Evolutionary conservation across 1,284 basidiomycete species (phyloP).

Genomic region (Takashimella koratensis): DNA sequence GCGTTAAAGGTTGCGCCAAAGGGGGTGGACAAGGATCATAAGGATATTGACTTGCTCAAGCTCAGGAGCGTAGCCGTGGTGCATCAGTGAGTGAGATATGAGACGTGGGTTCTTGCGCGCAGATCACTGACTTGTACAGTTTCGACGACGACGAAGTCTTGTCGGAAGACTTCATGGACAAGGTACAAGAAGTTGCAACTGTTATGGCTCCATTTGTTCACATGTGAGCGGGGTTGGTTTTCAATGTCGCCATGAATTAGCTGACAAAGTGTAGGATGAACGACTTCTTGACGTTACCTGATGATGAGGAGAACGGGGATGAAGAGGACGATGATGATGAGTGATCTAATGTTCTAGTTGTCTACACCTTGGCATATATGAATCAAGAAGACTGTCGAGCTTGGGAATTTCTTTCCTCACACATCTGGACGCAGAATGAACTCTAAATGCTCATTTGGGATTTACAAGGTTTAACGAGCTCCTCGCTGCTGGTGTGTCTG

Average conservation of each 20-base stretch:
- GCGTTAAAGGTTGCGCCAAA: conserved; percentile 83
- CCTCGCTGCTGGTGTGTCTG: too few relatives aligned
- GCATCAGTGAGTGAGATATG: conserved; percentile 55
- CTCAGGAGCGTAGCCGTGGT: conserved; percentile 72
- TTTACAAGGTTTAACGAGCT: too few relatives aligned
- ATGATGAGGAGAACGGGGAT: not conserved
- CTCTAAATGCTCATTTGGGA: too few relatives aligned
- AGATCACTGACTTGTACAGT: conserved; percentile 47
- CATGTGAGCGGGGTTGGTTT: conserved; percentile 56
- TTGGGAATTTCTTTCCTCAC: too few relatives aligned
- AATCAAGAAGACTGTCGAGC: too few relatives aligned
- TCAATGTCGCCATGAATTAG: not conserved
- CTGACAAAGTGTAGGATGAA: too few relatives aligned
- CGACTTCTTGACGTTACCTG: conserved; percentile 5
- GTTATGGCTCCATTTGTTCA: conserved; percentile 74
- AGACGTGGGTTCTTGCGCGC: not conserved
- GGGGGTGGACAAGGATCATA: conserved; percentile 75
- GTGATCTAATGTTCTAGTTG: too few relatives aligned
- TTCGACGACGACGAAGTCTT: conserved; percentile 74
- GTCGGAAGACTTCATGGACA: conserved; percentile 61
- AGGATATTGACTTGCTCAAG: conserved; percentile 80
- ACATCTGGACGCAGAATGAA: too few relatives aligned
- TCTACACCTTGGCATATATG: too few relatives aligned
- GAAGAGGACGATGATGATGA: not conserved
- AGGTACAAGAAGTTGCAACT: conserved; percentile 56